A percentile compares a stretch with the other conserved stretches of the same genome.
phyloP scores from a whole-genome alignment of 2,329 filamentous ascomycete genomes.

The Xylaria sp. region DNA sequence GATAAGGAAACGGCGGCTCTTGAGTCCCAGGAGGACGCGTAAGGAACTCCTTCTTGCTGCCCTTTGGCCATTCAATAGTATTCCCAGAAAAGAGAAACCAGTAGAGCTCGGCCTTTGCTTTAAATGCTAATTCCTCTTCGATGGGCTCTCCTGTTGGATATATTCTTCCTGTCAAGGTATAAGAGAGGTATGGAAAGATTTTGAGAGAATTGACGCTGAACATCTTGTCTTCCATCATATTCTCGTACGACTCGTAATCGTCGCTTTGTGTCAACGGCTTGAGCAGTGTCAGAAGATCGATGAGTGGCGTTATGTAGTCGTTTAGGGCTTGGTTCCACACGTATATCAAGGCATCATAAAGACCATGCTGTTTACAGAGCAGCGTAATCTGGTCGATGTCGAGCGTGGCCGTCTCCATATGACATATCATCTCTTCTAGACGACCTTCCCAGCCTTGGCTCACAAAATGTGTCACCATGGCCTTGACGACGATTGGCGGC shows the following conservation, averaged over 20 bases:
- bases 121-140: constrained; percentile 75
- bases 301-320: constrained; percentile 91
- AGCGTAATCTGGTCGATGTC: constrained; percentile 93
- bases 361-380: constrained; percentile 88
- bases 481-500: constrained; percentile 86
- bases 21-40: constrained; percentile 66
- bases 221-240: constrained; percentile 68
- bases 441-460: constrained; percentile 77
- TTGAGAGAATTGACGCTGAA: constrained; percentile 82
- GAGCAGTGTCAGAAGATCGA: constrained; percentile 81
- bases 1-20: constrained; percentile 85
- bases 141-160: constrained; percentile 87
- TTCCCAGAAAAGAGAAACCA: constrained; percentile 93
- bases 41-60: constrained; percentile 67
- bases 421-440: constrained; percentile 93
- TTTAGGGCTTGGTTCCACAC: constrained; percentile 92
- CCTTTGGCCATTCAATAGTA: constrained; percentile 78
- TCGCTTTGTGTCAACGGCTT: constrained; percentile 67
- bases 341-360: constrained; percentile 96
- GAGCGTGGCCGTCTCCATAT: constrained; percentile 88
- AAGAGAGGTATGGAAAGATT: constrained; percentile 94
- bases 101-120: constrained; percentile 89
- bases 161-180: constrained; percentile 86
- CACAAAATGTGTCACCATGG: constrained; percentile 84
- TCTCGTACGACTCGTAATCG: constrained; percentile 62